Base-by-base conservation (phyloP, 805 yeast genomes). In the Barnettozyma pratensis region DNA sequence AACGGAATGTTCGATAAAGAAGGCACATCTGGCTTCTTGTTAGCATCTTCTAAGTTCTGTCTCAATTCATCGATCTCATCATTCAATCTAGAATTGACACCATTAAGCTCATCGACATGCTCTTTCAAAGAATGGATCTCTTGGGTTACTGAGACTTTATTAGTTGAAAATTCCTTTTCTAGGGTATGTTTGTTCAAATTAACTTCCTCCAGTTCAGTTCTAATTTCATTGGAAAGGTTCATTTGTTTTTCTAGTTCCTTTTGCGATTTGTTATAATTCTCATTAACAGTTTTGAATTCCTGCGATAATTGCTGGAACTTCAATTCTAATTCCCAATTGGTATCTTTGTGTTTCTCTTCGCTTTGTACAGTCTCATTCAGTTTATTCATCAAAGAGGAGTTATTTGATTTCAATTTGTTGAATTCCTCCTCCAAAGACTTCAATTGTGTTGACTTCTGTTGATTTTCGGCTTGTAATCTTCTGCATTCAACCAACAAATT, bases 401-500 rank as follows among this genome's bases (percentile, higher is more conserved):
- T 55, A 3, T 44, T 54, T 3, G 44, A 32, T 43, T 60, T 58
- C 41, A 65, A 34, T 14, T 62, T 65, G 19, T 68, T 67, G 42
- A 72, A 65, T 45, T 77, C 81, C 28, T 73, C 75, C 39, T 65
- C 65, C n/a, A 70, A 56, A 3, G 70, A 56, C 51, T 70, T 71
- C 52, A 81, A 56, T 53, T 70, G 72, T 6, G 53, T 14, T 62
- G 53, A 50, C 75, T 74, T 53, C 74, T 70, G 53, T 66, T 73
- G 73, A 60, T 78, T 81, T 50, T 84, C 88, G 28, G 85, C 82
- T 47, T 80, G 83, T 48, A 86, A 70, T 52, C 84, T 74, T 55
- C 91, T 76, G 58, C 90, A 85, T 62, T 87, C 89, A 40, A 76
- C 68, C 14, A 86, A 71, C 53, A 86, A 67, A 49, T 83, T 84